A percentile compares a stretch with the other conserved stretches of the same genome.
These are phyloP conservation scores for Capronia coronata DNA, from an alignment of 2,329 filamentous ascomycete species.

Conservation along the genomic window DNA sequence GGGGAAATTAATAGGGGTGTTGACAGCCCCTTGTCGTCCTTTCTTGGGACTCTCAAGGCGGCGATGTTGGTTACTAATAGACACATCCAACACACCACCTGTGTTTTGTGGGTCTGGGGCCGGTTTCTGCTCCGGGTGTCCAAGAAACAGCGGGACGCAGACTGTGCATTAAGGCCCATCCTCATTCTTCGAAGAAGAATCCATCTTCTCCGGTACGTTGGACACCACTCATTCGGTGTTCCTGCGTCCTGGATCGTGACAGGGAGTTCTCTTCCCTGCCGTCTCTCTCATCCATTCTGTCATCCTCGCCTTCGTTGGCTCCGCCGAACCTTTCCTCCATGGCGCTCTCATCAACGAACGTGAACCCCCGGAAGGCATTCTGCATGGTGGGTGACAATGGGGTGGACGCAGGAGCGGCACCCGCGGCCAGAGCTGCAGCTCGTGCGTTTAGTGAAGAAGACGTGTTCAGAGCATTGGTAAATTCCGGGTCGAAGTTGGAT, in stretches of 20 bases:
- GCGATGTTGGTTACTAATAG: background rate
- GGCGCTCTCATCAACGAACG: constrained; percentile 95
- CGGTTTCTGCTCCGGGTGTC: background rate
- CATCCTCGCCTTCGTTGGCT: constrained; percentile 34
- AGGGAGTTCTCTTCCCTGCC: constrained; percentile 27
- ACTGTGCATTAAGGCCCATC: background rate
- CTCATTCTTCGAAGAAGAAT: constrained; percentile 25
- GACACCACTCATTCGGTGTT: constrained; percentile 41
- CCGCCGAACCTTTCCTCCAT: constrained; percentile 74
- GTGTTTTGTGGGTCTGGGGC: background rate
- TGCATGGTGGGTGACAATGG: constrained; percentile 92
- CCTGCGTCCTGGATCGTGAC: constrained; percentile 22
- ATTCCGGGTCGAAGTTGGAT: constrained; percentile 97
- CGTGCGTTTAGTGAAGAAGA: constrained; percentile 85
- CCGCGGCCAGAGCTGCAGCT: constrained; percentile 76
- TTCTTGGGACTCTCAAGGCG: background rate
- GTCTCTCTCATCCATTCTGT: constrained; percentile 25
- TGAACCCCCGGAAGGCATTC: constrained; percentile 97
- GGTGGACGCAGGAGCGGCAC: constrained; percentile 76
- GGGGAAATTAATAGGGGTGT: background rate
- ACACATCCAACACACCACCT: constrained; percentile 5
- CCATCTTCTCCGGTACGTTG: constrained; percentile 33
- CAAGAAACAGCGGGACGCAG: background rate
- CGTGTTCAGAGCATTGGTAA: constrained; percentile 86
- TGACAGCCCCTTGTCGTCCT: background rate